Percentiles rank a stretch among this genome's conserved stretches.
Evolutionary conservation across 306 rosid genomes (phyloP).

Genomic region (Vicia sativa): DNA sequence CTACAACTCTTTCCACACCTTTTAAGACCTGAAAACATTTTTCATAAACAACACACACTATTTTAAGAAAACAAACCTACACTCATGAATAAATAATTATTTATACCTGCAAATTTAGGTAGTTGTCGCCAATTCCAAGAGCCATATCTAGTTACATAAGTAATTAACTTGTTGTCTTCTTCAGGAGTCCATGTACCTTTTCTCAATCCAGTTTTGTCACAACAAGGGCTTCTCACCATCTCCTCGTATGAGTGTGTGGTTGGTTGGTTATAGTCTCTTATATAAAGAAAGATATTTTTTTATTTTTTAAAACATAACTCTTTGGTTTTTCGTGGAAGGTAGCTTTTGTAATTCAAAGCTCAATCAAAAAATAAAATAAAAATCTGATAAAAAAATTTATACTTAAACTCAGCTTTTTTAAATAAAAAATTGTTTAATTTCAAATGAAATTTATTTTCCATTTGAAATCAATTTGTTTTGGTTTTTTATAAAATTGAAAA

Average conservation of each 20-base stretch:
- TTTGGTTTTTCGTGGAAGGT: no score
- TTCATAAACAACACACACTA: neutral
- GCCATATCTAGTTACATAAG: conserved; percentile 60
- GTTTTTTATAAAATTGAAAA: no score
- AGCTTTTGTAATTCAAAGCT: no score
- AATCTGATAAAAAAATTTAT: no score
- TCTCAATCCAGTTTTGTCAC: conserved; percentile 57
- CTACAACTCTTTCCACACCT: conserved; percentile 49
- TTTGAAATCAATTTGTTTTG: no score
- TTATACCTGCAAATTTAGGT: conserved; percentile 69
- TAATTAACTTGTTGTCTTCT: conserved; percentile 63
- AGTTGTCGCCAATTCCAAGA: conserved; percentile 76
- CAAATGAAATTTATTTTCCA: no score
- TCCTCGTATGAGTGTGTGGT: neutral
- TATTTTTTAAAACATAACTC: no score
- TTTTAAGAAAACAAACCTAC: neutral
- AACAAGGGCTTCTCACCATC: conserved; percentile 62
- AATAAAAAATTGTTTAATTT: no score
- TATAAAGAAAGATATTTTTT: no score
- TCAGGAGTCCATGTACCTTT: conserved; percentile 76
- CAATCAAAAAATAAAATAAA: no score
- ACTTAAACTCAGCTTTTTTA: no score
- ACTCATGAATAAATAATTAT: neutral
- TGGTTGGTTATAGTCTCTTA: neutral
- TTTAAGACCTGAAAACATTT: conserved; percentile 33